Base-by-base conservation (phyloP, 2,329 filamentous ascomycete genomes). In the Cryphonectria radicalis region DNA sequence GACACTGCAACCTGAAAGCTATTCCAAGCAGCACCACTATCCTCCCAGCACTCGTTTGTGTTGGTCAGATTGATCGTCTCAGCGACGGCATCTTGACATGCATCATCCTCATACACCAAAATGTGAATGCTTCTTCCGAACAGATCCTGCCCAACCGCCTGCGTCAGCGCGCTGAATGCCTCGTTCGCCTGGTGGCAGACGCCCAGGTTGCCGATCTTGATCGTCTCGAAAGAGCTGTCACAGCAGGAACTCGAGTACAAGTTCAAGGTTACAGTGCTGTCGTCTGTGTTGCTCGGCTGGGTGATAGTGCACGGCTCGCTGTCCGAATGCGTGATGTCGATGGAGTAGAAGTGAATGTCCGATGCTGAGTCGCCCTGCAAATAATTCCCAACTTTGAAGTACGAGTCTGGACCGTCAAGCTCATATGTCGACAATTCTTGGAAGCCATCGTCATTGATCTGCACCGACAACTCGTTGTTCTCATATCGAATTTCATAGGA, bases 311-410 rank as follows among this genome's bases (percentile, higher is more conserved):
- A 28, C 53, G 53, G 28, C 14, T 32, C 59, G 3, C 8, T 40
- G 35, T 62, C 32, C n/a, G 32, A 37, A 40, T 62, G 59, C 5
- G 28, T 62, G 22, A 40, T 62, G 59, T 60, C 57, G 19, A 60
- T 60, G 6, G 57, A 60, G 32, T 60, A 60, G 11, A 60, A 37
- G 7, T 37, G 57, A 17, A 60, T 14, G 28, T 40, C 59, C 7
- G 28, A 35, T 17, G 32, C 32, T 7, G 37, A 46, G 43, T 66
- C 43, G 6, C 63, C 63, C 19, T 66, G 63, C 4, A 66, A 19
- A 8, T 66, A 66, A 5, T 66, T 66, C 6, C 63, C 63, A 19
- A 66, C 63, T 11, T 66, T 53, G 28, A 66, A 66, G 17, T 66
- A 66, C n/a, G n/a, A 46, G 32, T 66, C 63, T 43, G 63, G 63